These are phyloP conservation scores for Citrus medica DNA, from an alignment of 345 rosid species.

Conservation along the genomic window DNA sequence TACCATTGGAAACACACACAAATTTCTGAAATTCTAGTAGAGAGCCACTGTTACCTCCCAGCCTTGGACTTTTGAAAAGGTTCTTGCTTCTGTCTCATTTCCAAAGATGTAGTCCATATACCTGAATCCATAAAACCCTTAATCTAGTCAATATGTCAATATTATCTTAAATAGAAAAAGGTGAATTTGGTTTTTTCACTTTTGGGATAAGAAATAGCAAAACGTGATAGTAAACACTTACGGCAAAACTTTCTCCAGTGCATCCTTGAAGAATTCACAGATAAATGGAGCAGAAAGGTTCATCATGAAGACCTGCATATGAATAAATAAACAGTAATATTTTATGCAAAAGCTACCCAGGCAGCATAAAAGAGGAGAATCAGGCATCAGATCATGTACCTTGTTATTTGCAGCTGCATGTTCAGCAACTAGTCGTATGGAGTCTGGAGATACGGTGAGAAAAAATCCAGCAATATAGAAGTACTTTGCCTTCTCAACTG, in stretches of 20 bases:
- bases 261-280: constrained; percentile 97
- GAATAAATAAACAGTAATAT: not conserved
- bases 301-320: constrained; percentile 67
- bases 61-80: constrained; percentile 88
- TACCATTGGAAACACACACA: not conserved
- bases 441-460: constrained; percentile 90
- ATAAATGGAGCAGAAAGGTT: constrained; percentile 98
- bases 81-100: constrained; percentile 90
- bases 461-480: constrained; percentile 95
- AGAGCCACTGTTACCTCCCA: constrained; percentile 63
- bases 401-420: constrained; percentile 94
- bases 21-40: not conserved
- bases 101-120: constrained; percentile 92
- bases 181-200: not conserved
- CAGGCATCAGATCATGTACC: constrained; percentile 31
- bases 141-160: not conserved
- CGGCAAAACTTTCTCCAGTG: constrained; percentile 69
- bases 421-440: constrained; percentile 83
- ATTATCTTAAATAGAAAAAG: not conserved
- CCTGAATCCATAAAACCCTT: constrained; percentile 31
- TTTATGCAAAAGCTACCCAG: not conserved
- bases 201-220: not conserved
- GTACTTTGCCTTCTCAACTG: constrained; percentile 94
- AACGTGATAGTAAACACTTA: constrained; percentile 30
- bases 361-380: not conserved